These are phyloP conservation scores for Nymphaea thermarum DNA, from an alignment of 164 flowering plant species.

Conservation along the genomic window DNA sequence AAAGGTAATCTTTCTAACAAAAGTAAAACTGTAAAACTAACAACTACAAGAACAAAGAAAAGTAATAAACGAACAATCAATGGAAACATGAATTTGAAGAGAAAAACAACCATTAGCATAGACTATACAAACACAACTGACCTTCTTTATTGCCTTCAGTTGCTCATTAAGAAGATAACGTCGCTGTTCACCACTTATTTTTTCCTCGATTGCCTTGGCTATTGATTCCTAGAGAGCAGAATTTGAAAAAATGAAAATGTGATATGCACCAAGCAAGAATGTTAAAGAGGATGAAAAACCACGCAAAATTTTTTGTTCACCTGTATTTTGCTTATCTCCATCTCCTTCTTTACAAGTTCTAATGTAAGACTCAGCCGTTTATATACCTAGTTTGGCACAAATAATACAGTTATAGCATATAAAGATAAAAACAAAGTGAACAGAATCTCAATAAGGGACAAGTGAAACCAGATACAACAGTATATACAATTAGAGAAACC, in stretches of 20 bases:
- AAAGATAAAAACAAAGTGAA: no score
- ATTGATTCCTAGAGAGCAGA: slow-evolving; percentile 64
- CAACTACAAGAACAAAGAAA: no score
- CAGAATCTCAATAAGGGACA: no score
- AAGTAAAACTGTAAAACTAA: no score
- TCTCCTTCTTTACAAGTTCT: slow-evolving; percentile 89
- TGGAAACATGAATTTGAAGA: no score
- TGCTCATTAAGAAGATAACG: slow-evolving; percentile 92
- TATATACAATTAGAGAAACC: no score
- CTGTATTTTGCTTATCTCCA: slow-evolving; percentile 97
- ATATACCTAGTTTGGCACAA: slow-evolving; percentile 38
- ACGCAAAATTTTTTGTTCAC: slow-evolving; percentile 17
- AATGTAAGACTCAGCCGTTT: slow-evolving; percentile 77
- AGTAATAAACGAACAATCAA: no score
- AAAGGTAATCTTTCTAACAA: no score
- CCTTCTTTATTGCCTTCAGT: slow-evolving; percentile 99
- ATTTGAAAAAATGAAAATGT: background rate
- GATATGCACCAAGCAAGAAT: slow-evolving; percentile 1
- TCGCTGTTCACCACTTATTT: slow-evolving; percentile 94
- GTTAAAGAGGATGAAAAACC: background rate
- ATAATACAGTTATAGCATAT: no score
- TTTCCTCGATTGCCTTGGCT: slow-evolving; percentile 97
- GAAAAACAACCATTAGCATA: no score
- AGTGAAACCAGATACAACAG: no score
- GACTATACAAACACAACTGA: slow-evolving; percentile 4